Evolutionary conservation across 208 protist species (phyloP), one percentile per base, ranked within the genome.

Genomic region (Acanthamoeba divionensis): DNA sequence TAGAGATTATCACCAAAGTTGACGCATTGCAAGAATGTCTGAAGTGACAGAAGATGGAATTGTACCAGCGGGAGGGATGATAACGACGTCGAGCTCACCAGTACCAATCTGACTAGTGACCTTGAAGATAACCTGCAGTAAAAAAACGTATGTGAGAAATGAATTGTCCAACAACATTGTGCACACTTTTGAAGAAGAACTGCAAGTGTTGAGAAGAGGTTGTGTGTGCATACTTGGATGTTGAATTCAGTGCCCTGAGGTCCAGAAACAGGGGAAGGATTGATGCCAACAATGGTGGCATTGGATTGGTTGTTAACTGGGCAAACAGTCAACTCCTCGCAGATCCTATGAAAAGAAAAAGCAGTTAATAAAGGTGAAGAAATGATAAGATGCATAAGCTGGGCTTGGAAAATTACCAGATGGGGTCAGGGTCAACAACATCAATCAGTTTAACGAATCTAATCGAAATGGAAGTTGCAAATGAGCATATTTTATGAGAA

Each of bases 41-140:
- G n/a, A n/a, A n/a, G n/a, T n/a, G n/a, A n/a, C n/a, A n/a, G n/a
- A n/a, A n/a, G n/a, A n/a, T n/a, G n/a, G n/a, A n/a, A n/a, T n/a
- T n/a, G n/a, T 57, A 29, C 55, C 55, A 45, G 26, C 55, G 33
- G 91, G 90, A 24, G 63, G 57, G 12, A 86, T 18, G 62, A 93
- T 33, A 31, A 50, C 65, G 10, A 92, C n/a, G 60, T 57, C 55
- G 33, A 92, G 9, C 89, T 92, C 66, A 57, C 91, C 91, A 79
- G 91, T 93, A 54, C 91, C 91, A 71, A 91, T 93, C 62, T 62
- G 47, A 54, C 75, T 91, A 71, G 31, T 79, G 52, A 92, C 52
- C 50, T 47, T 6, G 48, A 92, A 90, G 29, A 65, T 2, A 38
- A 57, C 50, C 36, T 63, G n/a, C 33, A 87, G n/a, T 21, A 33